Evolutionary conservation across 306 rosid species (phyloP), one percentile per base, ranked within the genome.

Genomic region (Quercus robur): DNA sequence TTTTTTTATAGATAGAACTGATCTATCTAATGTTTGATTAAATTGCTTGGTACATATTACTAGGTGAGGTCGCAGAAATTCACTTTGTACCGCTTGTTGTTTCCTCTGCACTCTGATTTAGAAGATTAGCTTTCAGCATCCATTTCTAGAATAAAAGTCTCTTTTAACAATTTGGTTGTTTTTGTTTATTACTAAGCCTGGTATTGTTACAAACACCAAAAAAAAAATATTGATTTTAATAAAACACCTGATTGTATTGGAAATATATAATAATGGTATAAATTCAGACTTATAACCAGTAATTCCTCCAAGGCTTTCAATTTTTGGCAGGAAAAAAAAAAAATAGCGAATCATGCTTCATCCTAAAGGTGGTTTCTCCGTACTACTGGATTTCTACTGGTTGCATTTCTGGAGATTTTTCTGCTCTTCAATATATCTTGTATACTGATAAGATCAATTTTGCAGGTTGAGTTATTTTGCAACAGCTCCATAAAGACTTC

Each of bases 391-490:
- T 67, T 58, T 63, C 78, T 10, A 26, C 46, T 62, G 66, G 20
- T 31, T 51, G 54, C 54, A 21, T 71, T 75, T 79, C 5, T 73
- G 7, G n/a, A 74, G 56, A 41, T 7, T 57, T 63, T 75, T 71
- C 21, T 70, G 57, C 71, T 59, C 57, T 80, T 77, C 58, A 41
- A 4, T 77, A 76, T 62, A 80, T 77, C 77, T 75, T 9, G 20
- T 82, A 14, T 63, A 38, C 33, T 70, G 72, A 56, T 75, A 58
- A 58, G 26, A 77, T 30, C 74, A 49, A 69, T 81, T 82, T 81
- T 74, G 54, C 87, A 93, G 97, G 97, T 91, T 91, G 95, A 93
- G 99, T 77, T 81, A 78, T 82, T 93, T 85, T 69, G 91, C 97
- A 63, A 84, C 89, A 61, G 93, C 93, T 25, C 84, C 90, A 76